Conservation (phyloP, 306 rosid species). For the Ochetophila trinervis region DNA sequence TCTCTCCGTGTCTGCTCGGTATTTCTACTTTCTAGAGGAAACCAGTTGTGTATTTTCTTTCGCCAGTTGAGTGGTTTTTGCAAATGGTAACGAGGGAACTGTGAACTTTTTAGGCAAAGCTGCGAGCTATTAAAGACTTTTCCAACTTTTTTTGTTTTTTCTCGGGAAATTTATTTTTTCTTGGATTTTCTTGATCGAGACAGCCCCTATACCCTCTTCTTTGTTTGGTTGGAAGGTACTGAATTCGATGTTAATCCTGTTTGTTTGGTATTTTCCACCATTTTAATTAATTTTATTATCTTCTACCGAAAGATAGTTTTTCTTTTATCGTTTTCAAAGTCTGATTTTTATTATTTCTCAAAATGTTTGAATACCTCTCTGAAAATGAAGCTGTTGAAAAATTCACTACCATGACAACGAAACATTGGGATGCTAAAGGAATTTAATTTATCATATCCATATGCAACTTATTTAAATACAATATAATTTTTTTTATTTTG, state of each 20-base stretch:
- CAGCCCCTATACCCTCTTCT: not conserved
- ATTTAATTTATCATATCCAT: too few species aligned
- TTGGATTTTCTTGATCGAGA: constrained; percentile 14
- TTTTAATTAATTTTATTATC: too few species aligned
- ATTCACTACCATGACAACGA: too few species aligned
- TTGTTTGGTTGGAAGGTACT: constrained; percentile 31
- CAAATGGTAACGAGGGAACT: constrained; percentile 16
- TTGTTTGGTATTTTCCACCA: not conserved
- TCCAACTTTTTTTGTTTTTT: not conserved
- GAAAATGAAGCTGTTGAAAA: too few species aligned
- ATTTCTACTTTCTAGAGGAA: constrained; percentile 21
- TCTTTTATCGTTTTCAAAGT: too few species aligned
- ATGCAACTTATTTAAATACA: too few species aligned
- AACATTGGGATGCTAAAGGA: too few species aligned
- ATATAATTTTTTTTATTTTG: too few species aligned
- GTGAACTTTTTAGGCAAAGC: constrained; percentile 17
- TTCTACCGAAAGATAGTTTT: too few species aligned
- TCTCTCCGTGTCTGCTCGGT: constrained; percentile 20
- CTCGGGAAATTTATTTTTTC: constrained; percentile 3
- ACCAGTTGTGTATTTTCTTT: not conserved
- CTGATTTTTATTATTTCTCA: too few species aligned
- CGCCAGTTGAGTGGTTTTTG: constrained; percentile 13
- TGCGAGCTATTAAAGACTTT: not conserved
- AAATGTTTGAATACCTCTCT: too few species aligned
- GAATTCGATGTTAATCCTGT: constrained; percentile 22